phyloP scores from a whole-genome alignment of 73 alveolate species.

The Blepharisma stoltei region DNA sequence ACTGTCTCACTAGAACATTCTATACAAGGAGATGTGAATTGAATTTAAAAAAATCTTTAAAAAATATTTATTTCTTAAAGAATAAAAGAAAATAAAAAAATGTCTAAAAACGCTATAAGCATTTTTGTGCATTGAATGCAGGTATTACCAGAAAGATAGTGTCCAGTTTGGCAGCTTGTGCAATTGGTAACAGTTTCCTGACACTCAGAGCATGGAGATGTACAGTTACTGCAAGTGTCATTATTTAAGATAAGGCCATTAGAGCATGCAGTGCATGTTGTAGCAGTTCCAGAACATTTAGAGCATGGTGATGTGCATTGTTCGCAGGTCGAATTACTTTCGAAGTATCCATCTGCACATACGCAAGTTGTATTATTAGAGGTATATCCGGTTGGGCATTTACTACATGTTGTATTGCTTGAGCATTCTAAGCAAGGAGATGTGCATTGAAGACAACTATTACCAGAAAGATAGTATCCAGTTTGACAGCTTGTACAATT shows the following conservation, averaged over 20 bases:
- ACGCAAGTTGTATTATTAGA: neutral
- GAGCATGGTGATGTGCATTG: neutral
- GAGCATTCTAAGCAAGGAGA: neutral
- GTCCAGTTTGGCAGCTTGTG: neutral
- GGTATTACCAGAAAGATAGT: neutral
- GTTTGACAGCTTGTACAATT: constrained; percentile 12
- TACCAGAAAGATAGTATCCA: constrained; percentile 9
- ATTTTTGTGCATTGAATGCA: constrained; percentile 5
- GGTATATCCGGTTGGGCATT: neutral
- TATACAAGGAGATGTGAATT: neutral
- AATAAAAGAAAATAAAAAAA: too few relatives aligned
- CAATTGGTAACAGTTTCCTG: neutral
- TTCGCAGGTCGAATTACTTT: neutral
- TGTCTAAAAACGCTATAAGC: neutral
- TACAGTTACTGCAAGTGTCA: neutral
- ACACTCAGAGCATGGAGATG: too few relatives aligned
- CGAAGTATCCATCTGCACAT: neutral
- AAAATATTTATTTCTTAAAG: too few relatives aligned
- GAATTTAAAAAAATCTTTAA: too few relatives aligned
- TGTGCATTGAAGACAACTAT: neutral
- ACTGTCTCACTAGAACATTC: too few relatives aligned
- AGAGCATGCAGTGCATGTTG: constrained; percentile 7
- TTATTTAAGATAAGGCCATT: neutral
- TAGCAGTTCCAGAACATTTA: constrained; percentile 14
- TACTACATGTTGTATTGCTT: neutral